These are phyloP conservation scores for Globisporangium radiosum DNA, from an alignment of 352 stramenopile genomes.

Conservation along the genomic window DNA sequence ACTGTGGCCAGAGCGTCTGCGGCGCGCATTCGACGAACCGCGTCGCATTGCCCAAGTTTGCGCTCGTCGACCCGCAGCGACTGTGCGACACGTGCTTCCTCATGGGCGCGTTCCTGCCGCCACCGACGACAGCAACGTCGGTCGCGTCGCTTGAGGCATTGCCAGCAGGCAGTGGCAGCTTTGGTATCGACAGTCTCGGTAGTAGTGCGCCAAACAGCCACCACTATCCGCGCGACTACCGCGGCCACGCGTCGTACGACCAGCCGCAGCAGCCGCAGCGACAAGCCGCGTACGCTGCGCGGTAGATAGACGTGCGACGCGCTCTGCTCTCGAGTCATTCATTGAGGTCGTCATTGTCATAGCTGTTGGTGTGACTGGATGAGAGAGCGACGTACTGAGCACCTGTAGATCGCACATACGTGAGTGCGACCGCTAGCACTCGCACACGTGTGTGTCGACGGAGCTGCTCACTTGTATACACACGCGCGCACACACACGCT, in stretches of 20 bases:
- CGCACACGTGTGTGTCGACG: not conserved
- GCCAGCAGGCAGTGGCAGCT: slow-evolving; percentile 27
- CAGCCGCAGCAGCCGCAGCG: slow-evolving; percentile 21
- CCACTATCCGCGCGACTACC: not conserved
- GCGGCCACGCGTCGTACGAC: slow-evolving; percentile 22
- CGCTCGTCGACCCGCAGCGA: slow-evolving; percentile 58
- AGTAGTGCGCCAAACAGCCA: slow-evolving; percentile 7
- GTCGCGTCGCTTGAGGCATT: not conserved
- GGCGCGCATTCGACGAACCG: slow-evolving; percentile 72
- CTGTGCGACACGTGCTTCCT: slow-evolving; percentile 80
- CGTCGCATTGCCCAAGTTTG: slow-evolving; percentile 69
- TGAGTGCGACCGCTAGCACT: slow-evolving; percentile 1
- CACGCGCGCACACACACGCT: not conserved
- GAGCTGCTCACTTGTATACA: no score
- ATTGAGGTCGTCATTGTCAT: no score
- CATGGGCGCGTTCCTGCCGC: slow-evolving; percentile 48
- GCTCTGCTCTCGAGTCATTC: no score
- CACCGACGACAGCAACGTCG: slow-evolving; percentile 8
- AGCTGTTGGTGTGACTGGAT: no score
- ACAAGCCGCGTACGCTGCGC: slow-evolving; percentile 12
- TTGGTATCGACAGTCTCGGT: slow-evolving; percentile 24
- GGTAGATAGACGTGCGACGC: not conserved
- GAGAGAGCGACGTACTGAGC: no score
- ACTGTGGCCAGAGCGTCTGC: slow-evolving; percentile 75
- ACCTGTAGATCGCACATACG: not conserved